Evolutionary conservation across 164 flowering plant species (phyloP), one percentile per base, ranked within the genome.

Genomic region (Annona cherimola): DNA sequence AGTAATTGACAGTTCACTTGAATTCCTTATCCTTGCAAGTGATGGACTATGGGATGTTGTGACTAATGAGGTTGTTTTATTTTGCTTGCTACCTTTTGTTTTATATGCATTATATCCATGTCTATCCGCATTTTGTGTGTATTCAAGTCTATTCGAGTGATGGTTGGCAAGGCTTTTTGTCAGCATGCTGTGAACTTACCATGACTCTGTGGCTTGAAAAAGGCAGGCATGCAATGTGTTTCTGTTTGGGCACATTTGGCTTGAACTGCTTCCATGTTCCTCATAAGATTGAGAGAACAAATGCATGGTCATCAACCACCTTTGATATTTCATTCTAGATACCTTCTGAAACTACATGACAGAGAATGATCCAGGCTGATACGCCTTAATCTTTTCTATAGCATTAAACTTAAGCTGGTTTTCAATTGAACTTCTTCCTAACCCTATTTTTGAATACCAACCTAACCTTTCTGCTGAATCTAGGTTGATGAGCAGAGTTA

Each of bases 31-130:
- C 77, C 89, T 94, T 73, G 98, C 98, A 16, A 94, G 98, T 79
- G 98, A 94, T 82, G 98, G 98, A 61, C 83, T 91, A 45, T 91
- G 97, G 98, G 98, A 93, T 85, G 98, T 93, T n/a, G 96, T 93
- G 74, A 75, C 96, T 35, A 93, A 93, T 79, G 96, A 93, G 91
- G 98, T 93, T 66, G 69, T 41, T 44, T 42, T 64, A 39, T 64
- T 16, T 12, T 40, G 35, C 35, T 26, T 26, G 35, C 35, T 26
- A 26, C 35, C 35, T 50, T 4, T 50, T 50, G 2, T 5, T 50
- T 50, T 50, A 26, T 26, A 26, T 26, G 14, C 57, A 50, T 11
- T 16, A 50, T 50, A 50, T 50, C 14, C 55, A 4, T 45, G 50
- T 45, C 9, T 45, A 8, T 26, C 35, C 1, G 50, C 50, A 45